Conservation (phyloP, 2,329 filamentous ascomycete genomes). For the Alternaria gaisen region DNA sequence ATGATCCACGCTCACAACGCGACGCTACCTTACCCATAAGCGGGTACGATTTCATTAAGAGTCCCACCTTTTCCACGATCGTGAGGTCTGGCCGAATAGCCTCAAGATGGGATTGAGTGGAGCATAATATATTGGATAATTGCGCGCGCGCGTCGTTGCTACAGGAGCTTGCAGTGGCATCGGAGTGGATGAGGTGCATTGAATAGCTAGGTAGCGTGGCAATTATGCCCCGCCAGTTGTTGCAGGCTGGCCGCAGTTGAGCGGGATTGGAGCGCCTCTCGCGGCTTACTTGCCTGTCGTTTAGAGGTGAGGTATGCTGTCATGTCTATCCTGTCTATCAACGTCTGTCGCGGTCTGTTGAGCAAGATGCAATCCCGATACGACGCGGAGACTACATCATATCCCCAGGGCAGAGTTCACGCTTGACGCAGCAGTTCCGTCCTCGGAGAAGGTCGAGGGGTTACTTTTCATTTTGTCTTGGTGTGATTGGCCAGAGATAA, state of each 20-base stretch:
- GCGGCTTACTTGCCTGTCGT: conserved; percentile 12
- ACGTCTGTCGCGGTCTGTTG: neutral
- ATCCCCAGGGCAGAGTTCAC: conserved; percentile 9
- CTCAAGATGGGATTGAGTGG: conserved; percentile 7
- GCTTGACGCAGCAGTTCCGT: conserved; percentile 22
- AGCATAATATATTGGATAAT: conserved; percentile 14
- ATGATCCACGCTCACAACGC: neutral
- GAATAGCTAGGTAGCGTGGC: conserved; percentile 7
- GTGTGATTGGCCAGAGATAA: conserved; percentile 43
- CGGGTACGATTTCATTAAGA: conserved; percentile 1
- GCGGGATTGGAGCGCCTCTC: conserved; percentile 12
- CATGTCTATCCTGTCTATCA: conserved; percentile 1
- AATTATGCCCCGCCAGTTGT: conserved; percentile 19
- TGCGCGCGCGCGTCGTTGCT: conserved; percentile 16
- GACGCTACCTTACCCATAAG: neutral
- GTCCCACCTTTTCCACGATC: conserved; percentile 5
- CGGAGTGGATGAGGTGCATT: conserved; percentile 7
- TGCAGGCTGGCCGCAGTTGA: conserved; percentile 18
- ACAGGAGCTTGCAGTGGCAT: neutral
- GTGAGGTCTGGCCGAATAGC: conserved; percentile 5
- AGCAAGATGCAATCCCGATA: neutral
- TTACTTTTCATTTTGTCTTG: neutral
- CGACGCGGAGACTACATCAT: conserved; percentile 9
- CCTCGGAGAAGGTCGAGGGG: conserved; percentile 18
- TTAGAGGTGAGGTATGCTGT: neutral